Evolutionary conservation across 2,329 filamentous ascomycete genomes (phyloP).

Genomic region (Pseudogymnoascus sp.): DNA sequence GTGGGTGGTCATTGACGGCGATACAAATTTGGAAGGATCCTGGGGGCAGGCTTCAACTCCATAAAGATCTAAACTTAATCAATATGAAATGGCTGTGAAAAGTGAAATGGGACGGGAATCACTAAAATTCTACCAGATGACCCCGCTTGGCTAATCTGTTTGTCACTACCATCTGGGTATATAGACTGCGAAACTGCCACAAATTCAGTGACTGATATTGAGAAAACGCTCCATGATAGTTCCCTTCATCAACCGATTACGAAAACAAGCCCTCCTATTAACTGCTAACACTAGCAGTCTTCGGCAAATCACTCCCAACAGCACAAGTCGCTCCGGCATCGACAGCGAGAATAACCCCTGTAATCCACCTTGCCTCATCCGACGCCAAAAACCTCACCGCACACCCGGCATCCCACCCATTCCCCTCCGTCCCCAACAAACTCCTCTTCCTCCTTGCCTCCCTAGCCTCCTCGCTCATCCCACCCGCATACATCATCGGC

Average conservation of each 20-base stretch:
- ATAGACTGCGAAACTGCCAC: neutral
- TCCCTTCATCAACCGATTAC: neutral
- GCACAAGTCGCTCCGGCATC: conserved; percentile 41
- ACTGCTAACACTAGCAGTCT: neutral
- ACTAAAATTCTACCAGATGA: neutral
- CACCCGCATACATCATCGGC: conserved; percentile 39
- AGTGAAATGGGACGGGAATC: neutral
- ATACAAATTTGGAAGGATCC: neutral
- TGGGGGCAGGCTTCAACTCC: neutral
- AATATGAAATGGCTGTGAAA: neutral
- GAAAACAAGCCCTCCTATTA: neutral
- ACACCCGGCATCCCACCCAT: conserved; percentile 45
- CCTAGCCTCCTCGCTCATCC: conserved; percentile 34
- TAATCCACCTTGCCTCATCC: conserved; percentile 46
- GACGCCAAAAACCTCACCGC: conserved; percentile 45
- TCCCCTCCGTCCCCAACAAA: conserved; percentile 49
- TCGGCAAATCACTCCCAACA: conserved; percentile 35
- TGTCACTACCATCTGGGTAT: neutral
- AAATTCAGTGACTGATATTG: neutral
- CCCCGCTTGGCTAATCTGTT: neutral
- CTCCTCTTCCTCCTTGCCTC: conserved; percentile 37
- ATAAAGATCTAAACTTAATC: neutral
- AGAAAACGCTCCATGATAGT: neutral
- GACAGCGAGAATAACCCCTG: conserved; percentile 40
- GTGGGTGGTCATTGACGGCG: too few species aligned